Evolutionary conservation across 805 yeast species (phyloP), one percentile per base, ranked within the genome.

Genomic region (Yarrowia sp.): DNA sequence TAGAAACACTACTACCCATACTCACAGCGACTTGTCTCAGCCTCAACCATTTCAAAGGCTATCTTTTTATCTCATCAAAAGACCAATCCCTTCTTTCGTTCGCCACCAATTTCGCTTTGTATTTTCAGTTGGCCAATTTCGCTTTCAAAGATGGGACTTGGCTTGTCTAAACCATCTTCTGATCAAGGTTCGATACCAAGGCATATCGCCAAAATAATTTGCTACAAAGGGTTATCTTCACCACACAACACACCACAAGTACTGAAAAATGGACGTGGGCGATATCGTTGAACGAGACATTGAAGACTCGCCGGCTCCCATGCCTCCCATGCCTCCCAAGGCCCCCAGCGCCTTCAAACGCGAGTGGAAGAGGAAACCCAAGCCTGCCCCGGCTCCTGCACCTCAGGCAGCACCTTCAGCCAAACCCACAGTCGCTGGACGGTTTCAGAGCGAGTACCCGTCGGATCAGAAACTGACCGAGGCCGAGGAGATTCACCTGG

Each of bases 401-500:
- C 46, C 52, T 26, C 45, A 56, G 38, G 50, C 66, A 5, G 64
- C 58, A 11, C 32, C 32, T 26, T 26, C 32, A 26, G 32, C 32
- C 32, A 43, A 43, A 43, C 50, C 63, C 5, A 16, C 64, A 1
- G 58, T 69, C 12, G 69, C 50, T 15, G 69, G 58, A 32, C 48
- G 53, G 16, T 53, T 61, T 26, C 56, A 63, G 26, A 49, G 22
- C 22, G 49, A 55, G 22, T 67, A 67, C 19, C 69, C 67, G 12
- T 43, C 40, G 22, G 69, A 42, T 56, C 70, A 72, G 3, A 78
- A 77, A 15, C 70, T 84, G 59, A 79, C 88, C 0, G 96, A 90
- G 72, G 85, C 89, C 0, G 93, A 89, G 72, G 83, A 85, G 74
- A 91, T 92, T 26, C 94, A 91, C 75, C 76, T 84, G 69, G 97